Evolutionary conservation across 1,284 basidiomycete species (phyloP).

Genomic region (Malassezia sympodialis): DNA sequence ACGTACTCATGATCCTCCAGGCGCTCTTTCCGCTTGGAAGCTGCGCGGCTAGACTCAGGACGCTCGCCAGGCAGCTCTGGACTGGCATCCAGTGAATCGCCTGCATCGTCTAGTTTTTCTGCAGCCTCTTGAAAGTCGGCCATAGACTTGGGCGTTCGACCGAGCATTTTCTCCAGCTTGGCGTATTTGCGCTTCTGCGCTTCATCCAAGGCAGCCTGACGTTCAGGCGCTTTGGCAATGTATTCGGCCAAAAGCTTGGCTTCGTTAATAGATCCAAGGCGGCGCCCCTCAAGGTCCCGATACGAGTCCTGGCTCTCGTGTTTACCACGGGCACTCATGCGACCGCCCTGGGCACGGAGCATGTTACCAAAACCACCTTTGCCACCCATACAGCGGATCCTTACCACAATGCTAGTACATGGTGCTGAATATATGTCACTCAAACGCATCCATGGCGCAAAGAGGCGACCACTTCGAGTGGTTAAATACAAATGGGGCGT

Average conservation of each 20-base stretch:
- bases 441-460: background rate
- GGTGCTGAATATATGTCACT: background rate
- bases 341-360: constrained; percentile 85
- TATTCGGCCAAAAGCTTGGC: constrained; percentile 88
- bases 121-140: constrained; percentile 47
- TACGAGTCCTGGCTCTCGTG: constrained; percentile 78
- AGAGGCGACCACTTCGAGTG: constrained; percentile 3
- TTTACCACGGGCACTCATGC: constrained; percentile 67
- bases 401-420: constrained; percentile 22
- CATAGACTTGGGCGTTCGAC: constrained; percentile 28
- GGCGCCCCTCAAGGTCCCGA: constrained; percentile 76
- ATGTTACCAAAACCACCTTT: constrained; percentile 97
- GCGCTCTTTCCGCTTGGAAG: constrained; percentile 60
- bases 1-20: constrained; percentile 86
- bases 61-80: constrained; percentile 6
- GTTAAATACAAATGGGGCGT: constrained; percentile 2
- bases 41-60: constrained; percentile 50
- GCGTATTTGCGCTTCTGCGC: constrained; percentile 68
- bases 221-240: constrained; percentile 70
- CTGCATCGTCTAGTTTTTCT: constrained; percentile 33
- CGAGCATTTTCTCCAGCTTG: constrained; percentile 59
- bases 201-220: constrained; percentile 58
- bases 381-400: constrained; percentile 58
- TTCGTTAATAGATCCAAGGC: constrained; percentile 87
- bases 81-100: constrained; percentile 43